These are phyloP conservation scores for Brassica juncea DNA, from an alignment of 345 rosid genomes.

Conservation along the genomic window DNA sequence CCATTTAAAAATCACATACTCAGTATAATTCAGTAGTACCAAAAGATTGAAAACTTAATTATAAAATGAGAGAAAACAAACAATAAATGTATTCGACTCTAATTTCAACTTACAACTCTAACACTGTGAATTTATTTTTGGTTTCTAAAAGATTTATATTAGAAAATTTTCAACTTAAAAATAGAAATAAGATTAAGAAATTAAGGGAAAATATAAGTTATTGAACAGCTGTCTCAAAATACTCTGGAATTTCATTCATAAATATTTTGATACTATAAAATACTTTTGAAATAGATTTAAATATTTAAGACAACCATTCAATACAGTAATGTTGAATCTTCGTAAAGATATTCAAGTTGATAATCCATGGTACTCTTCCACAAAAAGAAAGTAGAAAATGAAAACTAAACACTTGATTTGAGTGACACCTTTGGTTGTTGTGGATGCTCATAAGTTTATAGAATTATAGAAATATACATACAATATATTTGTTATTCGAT, in stretches of 20 bases:
- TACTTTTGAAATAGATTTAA: not conserved
- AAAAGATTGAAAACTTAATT: not conserved
- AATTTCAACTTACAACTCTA: not conserved
- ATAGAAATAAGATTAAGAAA: no score
- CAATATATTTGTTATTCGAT: not conserved
- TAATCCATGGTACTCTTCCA: not conserved
- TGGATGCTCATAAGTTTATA: not conserved
- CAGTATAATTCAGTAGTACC: not conserved
- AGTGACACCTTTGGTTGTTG: not conserved
- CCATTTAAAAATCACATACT: not conserved
- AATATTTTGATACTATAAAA: not conserved
- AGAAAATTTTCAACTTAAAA: not conserved
- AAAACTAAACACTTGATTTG: not conserved
- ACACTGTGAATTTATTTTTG: not conserved
- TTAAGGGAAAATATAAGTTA: not conserved
- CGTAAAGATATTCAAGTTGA: not conserved
- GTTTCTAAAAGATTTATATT: not conserved
- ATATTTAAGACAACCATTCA: not conserved
- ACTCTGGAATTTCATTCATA: not conserved
- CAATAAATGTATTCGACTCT: not conserved
- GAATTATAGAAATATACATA: not conserved
- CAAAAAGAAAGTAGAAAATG: not conserved
- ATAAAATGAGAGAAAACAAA: not conserved
- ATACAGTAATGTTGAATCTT: not conserved
- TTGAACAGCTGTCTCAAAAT: not conserved